Evolutionary conservation across 1,139 yeast species (phyloP).

Genomic region (Yamadazyma jaroonii): DNA sequence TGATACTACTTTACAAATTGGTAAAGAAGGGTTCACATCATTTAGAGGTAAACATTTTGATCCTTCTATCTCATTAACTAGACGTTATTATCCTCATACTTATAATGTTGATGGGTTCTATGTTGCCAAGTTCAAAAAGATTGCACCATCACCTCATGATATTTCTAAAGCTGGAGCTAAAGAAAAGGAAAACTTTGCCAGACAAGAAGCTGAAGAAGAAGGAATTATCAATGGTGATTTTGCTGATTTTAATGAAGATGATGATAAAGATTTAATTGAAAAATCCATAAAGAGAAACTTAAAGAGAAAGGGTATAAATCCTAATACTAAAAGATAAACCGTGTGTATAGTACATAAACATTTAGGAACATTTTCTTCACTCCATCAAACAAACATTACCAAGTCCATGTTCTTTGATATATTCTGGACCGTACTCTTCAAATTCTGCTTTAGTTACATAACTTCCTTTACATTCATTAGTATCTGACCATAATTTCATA

Average conservation of each 20-base stretch:
- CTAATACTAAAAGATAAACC: slow-evolving; percentile 26
- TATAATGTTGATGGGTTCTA: slow-evolving; percentile 98
- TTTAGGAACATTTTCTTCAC: no score
- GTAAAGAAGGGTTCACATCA: slow-evolving; percentile 92
- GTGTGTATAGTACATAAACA: slow-evolving; percentile 4
- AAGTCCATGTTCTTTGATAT: slow-evolving; percentile 80
- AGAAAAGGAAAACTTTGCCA: slow-evolving; percentile 78
- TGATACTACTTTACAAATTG: slow-evolving; percentile 90
- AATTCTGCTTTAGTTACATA: slow-evolving; percentile 70
- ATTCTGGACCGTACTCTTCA: slow-evolving; percentile 86
- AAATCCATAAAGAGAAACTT: slow-evolving; percentile 69
- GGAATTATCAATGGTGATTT: slow-evolving; percentile 84
- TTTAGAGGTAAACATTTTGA: slow-evolving; percentile 92
- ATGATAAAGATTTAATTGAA: slow-evolving; percentile 72
- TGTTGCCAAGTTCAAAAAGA: slow-evolving; percentile 94
- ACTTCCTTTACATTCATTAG: slow-evolving; percentile 44
- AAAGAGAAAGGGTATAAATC: slow-evolving; percentile 81
- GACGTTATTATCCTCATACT: slow-evolving; percentile 97
- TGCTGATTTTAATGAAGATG: slow-evolving; percentile 74
- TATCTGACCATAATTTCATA: slow-evolving; percentile 75
- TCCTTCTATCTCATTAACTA: slow-evolving; percentile 71
- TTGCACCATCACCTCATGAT: slow-evolving; percentile 81
- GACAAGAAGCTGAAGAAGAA: slow-evolving; percentile 77
- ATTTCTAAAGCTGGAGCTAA: slow-evolving; percentile 84
- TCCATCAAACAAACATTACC: slow-evolving; percentile 53